Conservation (phyloP, 345 rosid genomes). For the Hibiscus syriacus region DNA sequence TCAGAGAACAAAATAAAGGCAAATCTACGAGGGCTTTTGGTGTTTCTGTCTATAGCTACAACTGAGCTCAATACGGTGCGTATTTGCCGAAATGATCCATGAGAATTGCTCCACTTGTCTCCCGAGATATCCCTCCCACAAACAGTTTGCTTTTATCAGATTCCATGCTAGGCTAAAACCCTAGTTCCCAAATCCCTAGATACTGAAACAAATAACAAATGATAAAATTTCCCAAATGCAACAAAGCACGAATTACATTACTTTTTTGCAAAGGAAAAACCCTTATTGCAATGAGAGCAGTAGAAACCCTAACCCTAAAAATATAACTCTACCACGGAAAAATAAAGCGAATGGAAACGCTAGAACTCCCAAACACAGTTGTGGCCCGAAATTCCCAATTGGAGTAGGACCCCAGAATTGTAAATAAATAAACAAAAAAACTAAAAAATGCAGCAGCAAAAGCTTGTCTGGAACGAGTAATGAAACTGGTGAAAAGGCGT, state of each 20-base stretch:
- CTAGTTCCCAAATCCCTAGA: constrained; percentile 22
- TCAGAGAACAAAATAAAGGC: constrained; percentile 68
- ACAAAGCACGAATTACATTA: background rate
- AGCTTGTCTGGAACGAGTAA: too few species aligned
- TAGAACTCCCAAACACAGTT: too few species aligned
- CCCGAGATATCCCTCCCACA: constrained; percentile 61
- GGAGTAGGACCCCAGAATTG: too few species aligned
- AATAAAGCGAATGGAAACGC: too few species aligned
- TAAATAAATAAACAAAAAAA: too few species aligned
- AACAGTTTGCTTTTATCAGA: constrained; percentile 50
- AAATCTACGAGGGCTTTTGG: constrained; percentile 40
- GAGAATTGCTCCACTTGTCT: constrained; percentile 48
- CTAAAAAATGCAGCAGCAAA: too few species aligned
- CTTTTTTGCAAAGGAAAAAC: background rate
- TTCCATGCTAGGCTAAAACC: constrained; percentile 38
- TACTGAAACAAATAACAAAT: constrained; percentile 6
- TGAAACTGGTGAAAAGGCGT: too few species aligned
- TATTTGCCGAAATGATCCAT: constrained; percentile 54
- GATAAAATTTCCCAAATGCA: constrained; percentile 11
- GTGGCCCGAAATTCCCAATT: too few species aligned
- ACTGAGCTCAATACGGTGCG: constrained; percentile 40
- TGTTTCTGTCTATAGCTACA: constrained; percentile 41
- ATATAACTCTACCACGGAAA: too few species aligned
- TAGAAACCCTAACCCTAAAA: constrained; percentile 1
- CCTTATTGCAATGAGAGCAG: background rate